Evolutionary conservation across 1,284 basidiomycete genomes (phyloP).

Genomic region (Heterobasidion irregulare): DNA sequence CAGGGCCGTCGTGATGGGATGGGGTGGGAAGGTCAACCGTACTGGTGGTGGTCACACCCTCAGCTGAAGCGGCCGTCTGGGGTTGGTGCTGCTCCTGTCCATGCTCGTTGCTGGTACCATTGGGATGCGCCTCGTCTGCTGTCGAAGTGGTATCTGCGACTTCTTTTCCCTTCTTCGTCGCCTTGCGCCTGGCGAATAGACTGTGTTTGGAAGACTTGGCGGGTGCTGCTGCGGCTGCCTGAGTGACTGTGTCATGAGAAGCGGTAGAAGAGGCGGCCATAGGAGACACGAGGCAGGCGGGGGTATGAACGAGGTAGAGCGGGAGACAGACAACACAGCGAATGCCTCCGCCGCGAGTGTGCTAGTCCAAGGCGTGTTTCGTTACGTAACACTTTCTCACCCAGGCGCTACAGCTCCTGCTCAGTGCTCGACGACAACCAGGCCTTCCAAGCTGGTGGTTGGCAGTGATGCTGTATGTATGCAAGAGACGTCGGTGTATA

Average conservation of each 20-base stretch:
- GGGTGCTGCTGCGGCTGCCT: conserved; percentile 1
- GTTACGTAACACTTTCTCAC: conserved; percentile 1
- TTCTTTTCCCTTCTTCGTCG: conserved; percentile 8
- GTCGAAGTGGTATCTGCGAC: neutral
- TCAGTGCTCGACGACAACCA: neutral
- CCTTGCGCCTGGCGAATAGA: conserved; percentile 8
- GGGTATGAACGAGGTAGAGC: neutral
- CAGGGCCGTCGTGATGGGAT: conserved; percentile 5
- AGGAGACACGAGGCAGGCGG: neutral
- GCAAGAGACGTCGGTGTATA: neutral
- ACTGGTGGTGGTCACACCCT: neutral
- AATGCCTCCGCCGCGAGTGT: neutral
- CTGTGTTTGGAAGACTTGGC: conserved; percentile 1
- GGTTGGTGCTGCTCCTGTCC: neutral
- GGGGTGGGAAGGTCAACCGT: neutral
- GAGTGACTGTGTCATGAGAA: neutral
- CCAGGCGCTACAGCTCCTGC: neutral
- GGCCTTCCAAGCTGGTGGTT: neutral
- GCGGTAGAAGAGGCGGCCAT: neutral
- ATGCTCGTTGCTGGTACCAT: neutral
- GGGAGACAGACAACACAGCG: conserved; percentile 4
- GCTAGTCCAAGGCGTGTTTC: conserved; percentile 1
- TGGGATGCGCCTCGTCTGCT: neutral
- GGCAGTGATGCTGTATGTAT: neutral
- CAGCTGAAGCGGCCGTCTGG: neutral